phyloP scores from a whole-genome alignment of 495 filamentous ascomycete genomes.

The Podospora pseudopauciseta region DNA sequence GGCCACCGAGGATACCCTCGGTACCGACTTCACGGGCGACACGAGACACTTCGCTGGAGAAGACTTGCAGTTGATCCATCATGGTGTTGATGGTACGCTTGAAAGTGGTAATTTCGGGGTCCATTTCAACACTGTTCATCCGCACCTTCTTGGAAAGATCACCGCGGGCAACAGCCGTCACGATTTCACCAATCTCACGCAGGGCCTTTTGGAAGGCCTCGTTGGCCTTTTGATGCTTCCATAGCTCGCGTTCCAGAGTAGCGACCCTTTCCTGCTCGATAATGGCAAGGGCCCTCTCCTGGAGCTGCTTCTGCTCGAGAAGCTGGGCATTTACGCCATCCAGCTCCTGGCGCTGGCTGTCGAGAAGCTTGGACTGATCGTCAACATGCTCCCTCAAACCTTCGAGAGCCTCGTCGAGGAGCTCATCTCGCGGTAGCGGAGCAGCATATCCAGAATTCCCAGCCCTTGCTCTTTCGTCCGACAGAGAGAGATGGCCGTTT shows the following conservation, averaged over 20 bases:
- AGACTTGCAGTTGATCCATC: conserved; percentile 98
- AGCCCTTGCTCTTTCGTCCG: conserved; percentile 34
- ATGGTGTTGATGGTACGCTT: conserved; percentile 97
- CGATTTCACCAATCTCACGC: conserved; percentile 94
- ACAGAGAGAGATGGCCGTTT: conserved; percentile 51
- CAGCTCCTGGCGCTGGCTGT: conserved; percentile 67
- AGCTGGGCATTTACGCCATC: conserved; percentile 65
- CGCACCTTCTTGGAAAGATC: conserved; percentile 97
- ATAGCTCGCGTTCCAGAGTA: conserved; percentile 79
- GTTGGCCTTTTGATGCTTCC: conserved; percentile 96
- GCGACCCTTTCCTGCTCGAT: conserved; percentile 53
- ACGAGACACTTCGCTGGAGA: conserved; percentile 94
- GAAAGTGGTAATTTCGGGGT: conserved; percentile 98
- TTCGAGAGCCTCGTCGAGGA: conserved; percentile 65
- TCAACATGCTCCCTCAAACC: conserved; percentile 71
- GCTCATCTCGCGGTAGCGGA: conserved; percentile 33
- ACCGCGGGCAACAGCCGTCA: conserved; percentile 91
- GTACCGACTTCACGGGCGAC: conserved; percentile 97
- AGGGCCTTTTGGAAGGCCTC: conserved; percentile 97
- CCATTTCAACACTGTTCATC: conserved; percentile 94
- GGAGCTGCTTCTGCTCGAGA: conserved; percentile 60
- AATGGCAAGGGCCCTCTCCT: conserved; percentile 57
- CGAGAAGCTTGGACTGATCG: conserved; percentile 73
- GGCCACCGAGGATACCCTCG: conserved; percentile 93
- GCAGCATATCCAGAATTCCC: conserved; percentile 25